A percentile compares a stretch with the other conserved stretches of the same genome.
These are phyloP conservation scores for Diddensiella santjacobensis DNA, from an alignment of 805 yeast genomes.

Conservation along the genomic window DNA sequence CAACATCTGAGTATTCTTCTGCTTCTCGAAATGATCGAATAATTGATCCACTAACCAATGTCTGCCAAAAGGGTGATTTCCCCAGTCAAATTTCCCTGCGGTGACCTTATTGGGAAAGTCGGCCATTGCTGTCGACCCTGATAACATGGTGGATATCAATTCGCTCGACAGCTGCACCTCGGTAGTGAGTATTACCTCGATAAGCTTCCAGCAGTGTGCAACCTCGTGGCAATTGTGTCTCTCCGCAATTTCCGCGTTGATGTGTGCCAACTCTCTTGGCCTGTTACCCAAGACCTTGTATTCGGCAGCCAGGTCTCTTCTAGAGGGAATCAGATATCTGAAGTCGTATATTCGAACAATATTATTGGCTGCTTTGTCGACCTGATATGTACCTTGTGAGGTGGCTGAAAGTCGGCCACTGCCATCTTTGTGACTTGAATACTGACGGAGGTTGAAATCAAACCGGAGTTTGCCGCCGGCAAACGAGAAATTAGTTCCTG, in stretches of 20 bases:
- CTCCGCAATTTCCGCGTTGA: constrained; percentile 69
- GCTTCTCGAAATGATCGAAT: constrained; percentile 56
- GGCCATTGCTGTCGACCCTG: not conserved
- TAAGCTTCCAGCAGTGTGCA: constrained; percentile 66
- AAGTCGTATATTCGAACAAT: constrained; percentile 64
- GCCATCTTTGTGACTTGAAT: not conserved
- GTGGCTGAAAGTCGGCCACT: constrained; percentile 12
- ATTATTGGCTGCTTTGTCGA: constrained; percentile 47
- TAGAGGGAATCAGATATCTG: constrained; percentile 67
- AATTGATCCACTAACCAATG: constrained; percentile 60
- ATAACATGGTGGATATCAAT: not conserved
- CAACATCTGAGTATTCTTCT: constrained; percentile 78
- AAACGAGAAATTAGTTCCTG: not conserved
- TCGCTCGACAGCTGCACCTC: constrained; percentile 1
- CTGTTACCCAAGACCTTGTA: constrained; percentile 39
- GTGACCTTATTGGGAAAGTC: not conserved
- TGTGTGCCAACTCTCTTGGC: constrained; percentile 60
- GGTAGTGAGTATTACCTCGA: constrained; percentile 18
- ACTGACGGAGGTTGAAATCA: constrained; percentile 3
- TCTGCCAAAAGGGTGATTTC: constrained; percentile 72
- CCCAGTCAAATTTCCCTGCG: constrained; percentile 53
- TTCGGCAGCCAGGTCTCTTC: constrained; percentile 50
- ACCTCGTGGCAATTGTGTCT: constrained; percentile 58
- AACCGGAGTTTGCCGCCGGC: constrained; percentile 7
- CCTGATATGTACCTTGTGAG: constrained; percentile 31